Conservation (phyloP, 2,329 filamentous ascomycete genomes). For the Claviceps paspali region DNA sequence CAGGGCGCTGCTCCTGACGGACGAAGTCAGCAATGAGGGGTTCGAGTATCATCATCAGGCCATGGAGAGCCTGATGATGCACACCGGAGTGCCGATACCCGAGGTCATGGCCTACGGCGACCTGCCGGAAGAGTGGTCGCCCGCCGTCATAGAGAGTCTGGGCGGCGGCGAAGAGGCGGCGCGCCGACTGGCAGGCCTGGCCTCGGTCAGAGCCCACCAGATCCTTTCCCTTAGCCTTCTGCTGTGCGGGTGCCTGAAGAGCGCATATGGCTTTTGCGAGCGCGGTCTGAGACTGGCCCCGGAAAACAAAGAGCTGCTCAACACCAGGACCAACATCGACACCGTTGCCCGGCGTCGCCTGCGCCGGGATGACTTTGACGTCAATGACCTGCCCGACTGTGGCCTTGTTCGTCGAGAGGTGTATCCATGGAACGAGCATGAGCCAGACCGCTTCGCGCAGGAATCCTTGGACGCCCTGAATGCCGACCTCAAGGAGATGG, state of each 20-base stretch:
- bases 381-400: slow-evolving; percentile 48
- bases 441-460: slow-evolving; percentile 54
- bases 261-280: slow-evolving; percentile 49
- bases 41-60: slow-evolving; percentile 71
- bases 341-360: slow-evolving; percentile 34
- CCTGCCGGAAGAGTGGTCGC: slow-evolving; percentile 21
- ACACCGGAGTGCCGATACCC: slow-evolving; percentile 20
- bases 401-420: slow-evolving; percentile 54
- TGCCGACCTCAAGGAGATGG: slow-evolving; percentile 47
- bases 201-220: slow-evolving; percentile 43
- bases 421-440: slow-evolving; percentile 54
- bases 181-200: slow-evolving; percentile 28
- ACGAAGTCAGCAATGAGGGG: slow-evolving; percentile 62
- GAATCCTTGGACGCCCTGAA: slow-evolving; percentile 62
- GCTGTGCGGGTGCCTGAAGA: slow-evolving; percentile 53
- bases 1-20: slow-evolving; percentile 70
- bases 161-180: slow-evolving; percentile 19
- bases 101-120: slow-evolving; percentile 31
- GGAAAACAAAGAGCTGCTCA: slow-evolving; percentile 37
- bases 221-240: slow-evolving; percentile 42
- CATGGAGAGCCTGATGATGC: slow-evolving; percentile 30
- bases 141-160: slow-evolving; percentile 17
- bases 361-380: slow-evolving; percentile 29
- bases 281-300: slow-evolving; percentile 43
- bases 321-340: slow-evolving; percentile 37